Evolutionary conservation across 164 flowering plant species (phyloP), one percentile per base, ranked within the genome.

Genomic region (Platanus orientalis): DNA sequence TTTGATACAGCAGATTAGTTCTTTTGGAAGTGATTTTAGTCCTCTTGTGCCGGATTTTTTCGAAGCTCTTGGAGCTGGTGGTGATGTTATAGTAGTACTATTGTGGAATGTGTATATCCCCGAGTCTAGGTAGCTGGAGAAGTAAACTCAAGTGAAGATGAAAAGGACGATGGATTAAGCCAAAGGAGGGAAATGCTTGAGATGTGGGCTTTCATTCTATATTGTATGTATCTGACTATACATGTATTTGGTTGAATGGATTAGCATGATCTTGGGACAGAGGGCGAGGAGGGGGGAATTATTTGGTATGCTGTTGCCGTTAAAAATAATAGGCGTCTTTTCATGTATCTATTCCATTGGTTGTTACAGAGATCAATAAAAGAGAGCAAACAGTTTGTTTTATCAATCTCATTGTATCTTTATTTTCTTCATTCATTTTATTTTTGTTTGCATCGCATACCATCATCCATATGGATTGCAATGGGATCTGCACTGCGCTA

Each of bases 21-120:
- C 57, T 65, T 62, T 48, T 7, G 14, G 48, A 42, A 44, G 36
- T 13, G 21, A 54, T n/a, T n/a, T n/a, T n/a, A n/a, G n/a, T 23
- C 48, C 6, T 14, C 52, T n/a, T 59, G 6, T 30, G 63, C 61
- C 17, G 39, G 48, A 29, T 40, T 63, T 44, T 30, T 10, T 36
- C 53, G 57, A 54, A 44, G 50, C 55, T 21, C 20, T n/a, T 6
- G 13, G 30, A 65, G 61, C 62, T 61, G 32, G 20, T 45, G 19
- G 30, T 36, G 57, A 21, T 26, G 21, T 60, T 39, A 30, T 62
- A 54, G 59, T 39, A 51, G 23, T 21, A 49, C 39, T 12, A 10
- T n/a, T 53, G 56, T 55, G 54, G 66, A 57, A 61, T 62, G 67
- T 66, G 66, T 30, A 71, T 57, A 71, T 50, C n/a, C 26, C 39